Evolutionary conservation across 805 yeast genomes (phyloP).

Genomic region (Starmerella stigmatis): DNA sequence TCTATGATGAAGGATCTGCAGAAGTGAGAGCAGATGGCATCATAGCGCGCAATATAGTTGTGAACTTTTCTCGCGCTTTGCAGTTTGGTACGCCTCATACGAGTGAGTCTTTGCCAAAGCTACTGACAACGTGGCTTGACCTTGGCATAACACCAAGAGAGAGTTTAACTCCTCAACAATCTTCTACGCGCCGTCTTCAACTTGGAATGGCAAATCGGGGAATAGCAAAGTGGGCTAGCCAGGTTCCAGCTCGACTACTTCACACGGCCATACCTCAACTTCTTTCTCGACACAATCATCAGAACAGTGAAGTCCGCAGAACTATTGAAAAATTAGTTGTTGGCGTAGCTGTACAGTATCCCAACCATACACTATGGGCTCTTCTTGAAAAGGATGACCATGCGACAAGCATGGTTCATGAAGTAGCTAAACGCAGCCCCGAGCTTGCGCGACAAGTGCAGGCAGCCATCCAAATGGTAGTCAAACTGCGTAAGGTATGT

Average conservation of each 20-base stretch:
- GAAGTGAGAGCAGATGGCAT: conserved; percentile 30
- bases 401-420: conserved; percentile 2
- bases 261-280: conserved; percentile 79
- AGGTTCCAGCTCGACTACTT: conserved; percentile 33
- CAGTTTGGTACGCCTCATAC: conserved; percentile 53
- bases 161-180: conserved; percentile 1
- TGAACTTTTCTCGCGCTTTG: conserved; percentile 49
- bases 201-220: conserved; percentile 12
- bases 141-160: conserved; percentile 30
- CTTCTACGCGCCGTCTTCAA: conserved; percentile 11
- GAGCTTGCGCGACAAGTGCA: background rate
- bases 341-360: conserved; percentile 52
- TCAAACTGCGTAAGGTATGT: conserved; percentile 1
- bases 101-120: conserved; percentile 77
- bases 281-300: conserved; percentile 64
- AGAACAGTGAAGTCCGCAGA: conserved; percentile 44
- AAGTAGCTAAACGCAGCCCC: background rate
- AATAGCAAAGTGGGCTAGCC: conserved; percentile 15
- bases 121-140: conserved; percentile 63
- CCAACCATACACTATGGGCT: conserved; percentile 79
- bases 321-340: conserved; percentile 50
- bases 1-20: conserved; percentile 42
- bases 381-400: conserved; percentile 40
- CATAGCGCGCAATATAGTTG: conserved; percentile 46
- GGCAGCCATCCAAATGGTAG: conserved; percentile 3